These are phyloP conservation scores for Gymnopus androsaceus DNA, from an alignment of 1,284 basidiomycete species.

Conservation along the genomic window DNA sequence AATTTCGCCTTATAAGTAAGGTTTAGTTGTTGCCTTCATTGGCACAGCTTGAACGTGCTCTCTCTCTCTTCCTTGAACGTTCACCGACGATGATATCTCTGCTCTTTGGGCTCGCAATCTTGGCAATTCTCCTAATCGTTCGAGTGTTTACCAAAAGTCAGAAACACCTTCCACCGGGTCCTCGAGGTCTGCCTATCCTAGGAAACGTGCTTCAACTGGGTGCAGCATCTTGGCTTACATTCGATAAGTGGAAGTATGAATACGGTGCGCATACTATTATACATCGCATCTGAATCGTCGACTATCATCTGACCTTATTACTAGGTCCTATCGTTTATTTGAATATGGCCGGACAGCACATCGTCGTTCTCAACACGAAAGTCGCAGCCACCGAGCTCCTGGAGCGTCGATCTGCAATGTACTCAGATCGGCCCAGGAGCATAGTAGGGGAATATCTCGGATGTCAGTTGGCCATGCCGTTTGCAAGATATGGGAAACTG, in stretches of 20 bases:
- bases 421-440: slow-evolving; percentile 10
- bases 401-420: slow-evolving; percentile 14
- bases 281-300: no score
- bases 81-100: no score
- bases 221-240: background rate
- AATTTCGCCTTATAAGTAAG: no score
- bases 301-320: no score
- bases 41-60: no score
- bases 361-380: slow-evolving; percentile 16
- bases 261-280: background rate
- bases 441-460: slow-evolving; percentile 7
- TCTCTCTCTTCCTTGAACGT: no score
- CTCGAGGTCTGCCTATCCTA: slow-evolving; percentile 11
- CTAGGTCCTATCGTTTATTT: slow-evolving; percentile 14
- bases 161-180: slow-evolving; percentile 13
- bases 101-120: no score
- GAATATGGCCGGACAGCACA: slow-evolving; percentile 10
- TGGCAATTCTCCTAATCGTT: background rate
- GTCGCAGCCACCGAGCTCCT: slow-evolving; percentile 13
- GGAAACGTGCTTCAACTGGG: slow-evolving; percentile 16
- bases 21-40: no score
- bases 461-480: background rate
- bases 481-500: slow-evolving; percentile 4
- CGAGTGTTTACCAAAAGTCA: background rate
- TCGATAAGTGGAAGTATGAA: slow-evolving; percentile 7